Conservation (phyloP, 2,329 filamentous ascomycete species). For the Phialophora verrucosa region DNA sequence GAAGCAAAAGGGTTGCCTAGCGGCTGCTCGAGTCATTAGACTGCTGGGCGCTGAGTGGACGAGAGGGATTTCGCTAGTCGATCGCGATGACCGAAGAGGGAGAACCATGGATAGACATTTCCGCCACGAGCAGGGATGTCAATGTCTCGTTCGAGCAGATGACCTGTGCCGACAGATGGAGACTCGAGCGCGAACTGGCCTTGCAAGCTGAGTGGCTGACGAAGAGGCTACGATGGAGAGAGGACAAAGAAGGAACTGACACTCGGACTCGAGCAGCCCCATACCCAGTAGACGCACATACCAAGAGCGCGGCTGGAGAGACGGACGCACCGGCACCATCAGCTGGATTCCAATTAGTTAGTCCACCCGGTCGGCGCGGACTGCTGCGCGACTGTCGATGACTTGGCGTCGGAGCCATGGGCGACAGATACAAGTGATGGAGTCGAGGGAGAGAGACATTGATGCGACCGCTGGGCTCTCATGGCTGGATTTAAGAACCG, state of each 20-base stretch:
- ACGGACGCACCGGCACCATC: not conserved
- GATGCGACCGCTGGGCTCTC: not conserved
- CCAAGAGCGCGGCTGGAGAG: not conserved
- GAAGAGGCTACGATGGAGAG: constrained; percentile 6
- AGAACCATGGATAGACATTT: constrained; percentile 29
- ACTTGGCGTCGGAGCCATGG: not conserved
- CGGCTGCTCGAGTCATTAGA: constrained; percentile 1
- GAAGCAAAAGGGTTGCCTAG: constrained; percentile 17
- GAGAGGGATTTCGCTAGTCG: constrained; percentile 1
- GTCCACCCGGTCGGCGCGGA: not conserved
- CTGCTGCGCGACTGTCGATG: not conserved
- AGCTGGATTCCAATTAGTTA: not conserved
- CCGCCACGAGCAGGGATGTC: constrained; percentile 26
- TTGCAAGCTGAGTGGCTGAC: constrained; percentile 23
- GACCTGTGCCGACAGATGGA: constrained; percentile 17
- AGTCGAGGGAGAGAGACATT: not conserved
- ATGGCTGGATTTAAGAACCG: not conserved
- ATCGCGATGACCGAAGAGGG: constrained; percentile 10
- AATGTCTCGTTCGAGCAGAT: constrained; percentile 10
- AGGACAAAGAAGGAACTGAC: not conserved
- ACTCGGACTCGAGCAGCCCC: not conserved
- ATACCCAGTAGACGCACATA: not conserved
- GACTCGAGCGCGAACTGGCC: constrained; percentile 7
- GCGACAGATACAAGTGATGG: not conserved
- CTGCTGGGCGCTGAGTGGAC: constrained; percentile 15